A percentile compares a stretch with the other conserved stretches of the same genome.
phyloP scores from a whole-genome alignment of 345 rosid species.

The Ceriops zippeliana region DNA sequence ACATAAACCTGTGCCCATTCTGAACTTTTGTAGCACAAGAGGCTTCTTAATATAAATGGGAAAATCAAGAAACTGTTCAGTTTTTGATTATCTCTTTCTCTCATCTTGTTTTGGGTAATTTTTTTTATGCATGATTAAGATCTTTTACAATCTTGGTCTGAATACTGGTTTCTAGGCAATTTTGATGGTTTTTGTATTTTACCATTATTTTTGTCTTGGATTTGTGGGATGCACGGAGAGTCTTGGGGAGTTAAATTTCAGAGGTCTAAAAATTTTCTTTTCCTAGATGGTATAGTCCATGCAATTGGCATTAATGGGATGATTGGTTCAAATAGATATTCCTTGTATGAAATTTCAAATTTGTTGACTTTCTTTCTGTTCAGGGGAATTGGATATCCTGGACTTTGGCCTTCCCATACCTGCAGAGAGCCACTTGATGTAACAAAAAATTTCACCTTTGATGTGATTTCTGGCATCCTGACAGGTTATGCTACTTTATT shows the following conservation, averaged over 20 bases:
- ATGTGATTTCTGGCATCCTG: slow-evolving; percentile 76
- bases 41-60: too few relatives aligned
- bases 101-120: not conserved
- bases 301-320: too few relatives aligned
- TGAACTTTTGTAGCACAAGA: too few relatives aligned
- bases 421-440: slow-evolving; percentile 98
- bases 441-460: slow-evolving; percentile 70
- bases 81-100: not conserved
- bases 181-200: not conserved
- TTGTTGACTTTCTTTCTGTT: slow-evolving; percentile 31
- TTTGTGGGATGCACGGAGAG: not conserved
- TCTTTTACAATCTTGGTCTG: not conserved
- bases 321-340: not conserved
- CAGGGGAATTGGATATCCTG: slow-evolving; percentile 95
- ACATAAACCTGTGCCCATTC: too few relatives aligned
- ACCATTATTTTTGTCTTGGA: not conserved
- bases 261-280: too few relatives aligned
- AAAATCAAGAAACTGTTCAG: not conserved
- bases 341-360: not conserved
- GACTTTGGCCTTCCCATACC: slow-evolving; percentile 83
- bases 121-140: not conserved
- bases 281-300: too few relatives aligned
- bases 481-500: slow-evolving; percentile 43
- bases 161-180: not conserved
- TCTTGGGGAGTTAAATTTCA: too few relatives aligned